A percentile compares a stretch with the other conserved stretches of the same genome.
Conservation (phyloP, 345 rosid species). For the Lenwebbia sp. region DNA sequence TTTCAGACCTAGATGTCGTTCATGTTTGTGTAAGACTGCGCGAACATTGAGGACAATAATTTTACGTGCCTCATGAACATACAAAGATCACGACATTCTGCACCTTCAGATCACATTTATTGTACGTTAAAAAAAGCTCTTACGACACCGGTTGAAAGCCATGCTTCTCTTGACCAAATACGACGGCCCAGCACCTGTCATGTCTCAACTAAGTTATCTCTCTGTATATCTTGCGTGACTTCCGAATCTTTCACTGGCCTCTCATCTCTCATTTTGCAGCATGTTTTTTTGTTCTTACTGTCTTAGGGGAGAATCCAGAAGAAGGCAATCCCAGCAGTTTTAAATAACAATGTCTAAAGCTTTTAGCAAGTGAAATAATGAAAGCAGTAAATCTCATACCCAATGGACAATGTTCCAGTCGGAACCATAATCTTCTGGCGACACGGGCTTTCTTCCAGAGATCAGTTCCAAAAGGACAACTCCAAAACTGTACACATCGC, state of each 20-base stretch:
- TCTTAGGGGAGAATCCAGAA: background rate
- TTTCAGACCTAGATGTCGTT: background rate
- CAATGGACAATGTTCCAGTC: constrained; percentile 88
- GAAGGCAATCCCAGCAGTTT: background rate
- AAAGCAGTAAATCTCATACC: constrained; percentile 39
- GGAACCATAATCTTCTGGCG: constrained; percentile 77
- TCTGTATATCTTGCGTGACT: background rate
- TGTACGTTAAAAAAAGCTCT: background rate
- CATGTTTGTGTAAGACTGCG: background rate
- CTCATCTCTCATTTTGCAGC: background rate
- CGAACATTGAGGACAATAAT: background rate
- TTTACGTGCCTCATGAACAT: background rate
- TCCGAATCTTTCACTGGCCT: background rate
- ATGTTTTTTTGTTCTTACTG: background rate
- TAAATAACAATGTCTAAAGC: background rate
- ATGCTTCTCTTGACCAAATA: background rate
- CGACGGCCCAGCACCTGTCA: background rate
- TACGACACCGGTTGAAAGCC: background rate
- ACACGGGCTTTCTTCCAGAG: constrained; percentile 86
- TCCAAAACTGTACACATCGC: constrained; percentile 97
- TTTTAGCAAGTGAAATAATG: background rate
- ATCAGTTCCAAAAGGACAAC: constrained; percentile 90
- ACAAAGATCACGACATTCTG: background rate
- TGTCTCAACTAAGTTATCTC: background rate
- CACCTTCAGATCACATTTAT: background rate